phyloP scores from a whole-genome alignment of 2,329 filamentous ascomycete species.

The Aspergillus sp. region DNA sequence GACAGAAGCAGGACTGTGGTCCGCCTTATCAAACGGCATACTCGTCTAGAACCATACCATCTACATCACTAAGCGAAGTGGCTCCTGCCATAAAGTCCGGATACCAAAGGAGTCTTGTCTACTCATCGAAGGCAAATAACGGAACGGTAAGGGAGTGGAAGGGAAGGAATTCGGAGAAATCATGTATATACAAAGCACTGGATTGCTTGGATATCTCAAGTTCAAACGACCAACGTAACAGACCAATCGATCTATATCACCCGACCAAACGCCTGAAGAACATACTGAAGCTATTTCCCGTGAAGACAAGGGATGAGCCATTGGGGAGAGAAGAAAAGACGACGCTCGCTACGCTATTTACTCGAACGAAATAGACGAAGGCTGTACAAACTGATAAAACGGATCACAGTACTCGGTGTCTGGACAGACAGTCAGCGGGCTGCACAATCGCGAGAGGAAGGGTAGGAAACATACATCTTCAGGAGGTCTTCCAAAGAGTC shows the following conservation, averaged over 20 bases:
- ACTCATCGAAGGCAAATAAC: no score
- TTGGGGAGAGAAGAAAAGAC: background rate
- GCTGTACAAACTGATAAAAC: background rate
- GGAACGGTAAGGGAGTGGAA: no score
- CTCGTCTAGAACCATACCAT: no score
- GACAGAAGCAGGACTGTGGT: no score
- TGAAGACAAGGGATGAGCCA: no score
- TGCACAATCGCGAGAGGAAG: background rate
- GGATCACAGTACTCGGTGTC: constrained; percentile 29
- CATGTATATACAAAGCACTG: background rate
- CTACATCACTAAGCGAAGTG: no score
- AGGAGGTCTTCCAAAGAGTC: constrained; percentile 57
- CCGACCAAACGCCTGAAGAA: background rate
- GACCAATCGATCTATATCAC: constrained; percentile 4
- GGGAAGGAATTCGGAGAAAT: background rate
- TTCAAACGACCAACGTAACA: constrained; percentile 4
- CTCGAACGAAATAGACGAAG: background rate
- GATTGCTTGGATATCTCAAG: constrained; percentile 15
- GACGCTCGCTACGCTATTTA: constrained; percentile 6
- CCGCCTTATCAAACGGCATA: no score
- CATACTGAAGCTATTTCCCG: background rate
- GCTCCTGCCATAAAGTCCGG: no score
- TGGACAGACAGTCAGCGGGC: constrained; percentile 7
- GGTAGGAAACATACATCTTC: constrained; percentile 46
- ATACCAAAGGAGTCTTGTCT: no score